Evolutionary conservation across 2,329 filamentous ascomycete species (phyloP).

Genomic region (Didymella pinodella): DNA sequence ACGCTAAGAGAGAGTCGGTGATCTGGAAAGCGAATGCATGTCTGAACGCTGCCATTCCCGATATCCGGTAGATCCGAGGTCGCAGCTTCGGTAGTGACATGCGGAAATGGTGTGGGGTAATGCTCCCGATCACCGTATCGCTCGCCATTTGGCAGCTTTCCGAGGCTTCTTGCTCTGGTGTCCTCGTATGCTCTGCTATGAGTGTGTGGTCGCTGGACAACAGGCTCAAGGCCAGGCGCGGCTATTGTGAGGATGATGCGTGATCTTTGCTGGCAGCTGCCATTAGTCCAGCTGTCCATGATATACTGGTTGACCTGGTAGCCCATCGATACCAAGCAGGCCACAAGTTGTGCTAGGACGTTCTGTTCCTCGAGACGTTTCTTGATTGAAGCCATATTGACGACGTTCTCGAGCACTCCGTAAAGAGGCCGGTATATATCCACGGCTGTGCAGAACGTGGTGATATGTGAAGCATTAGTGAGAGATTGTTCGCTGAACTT

Average conservation of each 20-base stretch:
- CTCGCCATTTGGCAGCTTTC: slow-evolving; percentile 50
- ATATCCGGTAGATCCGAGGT: slow-evolving; percentile 69
- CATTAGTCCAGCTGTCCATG: slow-evolving; percentile 73
- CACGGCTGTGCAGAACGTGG: slow-evolving; percentile 76
- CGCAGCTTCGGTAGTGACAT: slow-evolving; percentile 62
- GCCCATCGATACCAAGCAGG: slow-evolving; percentile 75
- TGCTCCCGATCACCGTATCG: slow-evolving; percentile 65
- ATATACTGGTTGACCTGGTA: slow-evolving; percentile 76
- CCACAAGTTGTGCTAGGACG: slow-evolving; percentile 76
- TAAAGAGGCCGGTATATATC: slow-evolving; percentile 80
- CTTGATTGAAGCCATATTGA: slow-evolving; percentile 65
- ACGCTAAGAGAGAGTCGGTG: slow-evolving; percentile 60
- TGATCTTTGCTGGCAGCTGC: slow-evolving; percentile 70
- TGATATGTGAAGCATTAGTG: slow-evolving; percentile 78
- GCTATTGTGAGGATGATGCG: slow-evolving; percentile 76
- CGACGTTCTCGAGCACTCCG: slow-evolving; percentile 79
- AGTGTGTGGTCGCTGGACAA: slow-evolving; percentile 65
- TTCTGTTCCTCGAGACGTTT: slow-evolving; percentile 62
- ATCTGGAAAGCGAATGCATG: slow-evolving; percentile 72
- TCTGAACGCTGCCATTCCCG: slow-evolving; percentile 66
- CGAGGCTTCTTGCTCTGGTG: slow-evolving; percentile 56
- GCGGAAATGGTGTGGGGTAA: slow-evolving; percentile 67
- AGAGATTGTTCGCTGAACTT: slow-evolving; percentile 64
- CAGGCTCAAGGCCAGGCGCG: slow-evolving; percentile 68
- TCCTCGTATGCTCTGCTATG: slow-evolving; percentile 65